phyloP scores from a whole-genome alignment of 225 moss, liverwort and hornwort genomes.

The Climacium dendroides region DNA sequence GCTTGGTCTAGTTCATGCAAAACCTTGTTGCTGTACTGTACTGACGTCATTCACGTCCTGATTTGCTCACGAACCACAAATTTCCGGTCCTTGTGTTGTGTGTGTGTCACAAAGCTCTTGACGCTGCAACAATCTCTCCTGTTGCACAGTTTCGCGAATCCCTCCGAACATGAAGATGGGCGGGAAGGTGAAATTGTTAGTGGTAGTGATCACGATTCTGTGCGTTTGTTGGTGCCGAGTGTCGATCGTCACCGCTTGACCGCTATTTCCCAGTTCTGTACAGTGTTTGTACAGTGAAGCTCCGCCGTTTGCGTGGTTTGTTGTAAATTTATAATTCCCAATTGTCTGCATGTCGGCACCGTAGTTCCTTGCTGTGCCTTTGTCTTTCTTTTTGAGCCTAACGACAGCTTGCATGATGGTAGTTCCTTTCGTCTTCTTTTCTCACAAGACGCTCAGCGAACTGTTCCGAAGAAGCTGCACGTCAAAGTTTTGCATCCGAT shows the following conservation, averaged over 20 bases:
- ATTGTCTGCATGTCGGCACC: background rate
- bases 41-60: background rate
- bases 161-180: constrained; percentile 5
- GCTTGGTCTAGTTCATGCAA: background rate
- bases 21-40: background rate
- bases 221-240: constrained; percentile 35
- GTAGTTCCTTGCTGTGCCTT: background rate
- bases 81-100: background rate
- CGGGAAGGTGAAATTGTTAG: constrained; percentile 16
- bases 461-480: background rate
- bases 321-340: background rate
- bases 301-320: background rate
- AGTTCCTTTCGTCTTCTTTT: background rate
- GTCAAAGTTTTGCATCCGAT: background rate
- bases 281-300: background rate
- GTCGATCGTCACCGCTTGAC: constrained; percentile 18
- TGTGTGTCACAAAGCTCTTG: background rate
- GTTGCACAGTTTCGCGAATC: background rate
- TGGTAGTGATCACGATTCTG: constrained; percentile 15
- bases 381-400: background rate
- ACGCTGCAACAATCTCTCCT: background rate
- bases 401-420: background rate
- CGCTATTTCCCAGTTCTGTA: background rate
- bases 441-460: background rate
- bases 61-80: background rate